Evolutionary conservation across 768 basidiomycete species (phyloP), one percentile per base, ranked within the genome.

Genomic region (Mycena indigotica): DNA sequence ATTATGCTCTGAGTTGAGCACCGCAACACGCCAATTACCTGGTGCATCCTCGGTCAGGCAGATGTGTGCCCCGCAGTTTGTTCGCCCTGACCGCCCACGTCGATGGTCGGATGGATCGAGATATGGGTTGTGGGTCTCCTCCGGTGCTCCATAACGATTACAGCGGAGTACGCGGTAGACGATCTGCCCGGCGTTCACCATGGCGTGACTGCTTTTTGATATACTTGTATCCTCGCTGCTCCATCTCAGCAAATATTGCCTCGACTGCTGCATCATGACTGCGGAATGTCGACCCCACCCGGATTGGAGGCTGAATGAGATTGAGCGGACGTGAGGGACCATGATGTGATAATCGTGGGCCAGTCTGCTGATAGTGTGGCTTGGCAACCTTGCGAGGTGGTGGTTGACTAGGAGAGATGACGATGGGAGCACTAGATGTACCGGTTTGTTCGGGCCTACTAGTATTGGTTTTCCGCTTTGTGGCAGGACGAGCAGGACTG

Each of bases 1-100:
- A 49, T 73, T 72, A 41, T 74, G 73, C 1, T 51, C 39, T 32
- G 45, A 64, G 5, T 58, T 52, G 17, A 57, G 50, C 6, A 53
- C 1, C 2, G 66, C 60, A 24, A 70, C 48, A 12, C 38, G 25
- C 63, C 64, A 71, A 3, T 55, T 51, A 41, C 40, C 51, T 25
- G 69, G 24, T 39, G n/a, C 12, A n/a, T 10, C 10, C 35, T 38
- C 35, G 10, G 10, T n/a, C 35, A n/a, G n/a, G 35, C 70, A 71
- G 29, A 67, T 64, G 53, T 66, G 67, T 6, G 65, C 68, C 3
- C 10, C 6, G 51, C 70, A 72, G 32, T 41, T 10, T 1, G 60
- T 61, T 19, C 48, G 15, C 2, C 38, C 48, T 0, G 60, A 55
- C 30, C 51, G 52, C 0, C 56, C 60, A 13, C 17, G 23, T 8